Base-by-base conservation (phyloP, 805 yeast genomes). In the Brettanomyces sp. region DNA sequence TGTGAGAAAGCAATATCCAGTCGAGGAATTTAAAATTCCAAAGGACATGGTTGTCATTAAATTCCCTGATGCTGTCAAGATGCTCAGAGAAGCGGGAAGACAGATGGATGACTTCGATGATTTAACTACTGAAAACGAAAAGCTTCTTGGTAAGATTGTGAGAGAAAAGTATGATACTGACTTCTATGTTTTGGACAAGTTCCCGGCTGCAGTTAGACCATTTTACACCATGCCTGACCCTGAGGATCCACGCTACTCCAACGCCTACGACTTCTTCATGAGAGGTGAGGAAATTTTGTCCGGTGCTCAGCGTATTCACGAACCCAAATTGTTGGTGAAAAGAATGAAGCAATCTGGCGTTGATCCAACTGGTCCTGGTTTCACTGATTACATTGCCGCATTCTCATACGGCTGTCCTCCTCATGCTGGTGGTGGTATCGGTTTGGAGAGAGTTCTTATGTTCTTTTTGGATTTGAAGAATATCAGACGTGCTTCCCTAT, bases 261-360 rank as follows among this genome's bases (percentile, higher is more conserved):
- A 93, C 79, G 91, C 98, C 21, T 93, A 91, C 65, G 99, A 93
- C 72, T 93, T 93, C 82, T 93, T 93, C 78, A 93, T 93, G 99
- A 85, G 99, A 74, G 99, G 99, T 64, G 99, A 93, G 73, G 99
- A 93, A 72, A 93, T 93, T 59, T 72, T 93, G 56, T 88, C 96
- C n/a, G 99, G 99, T 60, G 99, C 99, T 48, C 99, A 93, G 74
- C 96, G 99, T 79, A 79, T 93, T 57, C 99, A 93, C 65, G 98
- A 93, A 66, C 81, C 95, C 43, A 87, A 73, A 51, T 73, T 93
- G 58, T 78, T 93, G 59, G 74, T 70, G 57, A 77, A 85, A 69
- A 81, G 98, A 72, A 80, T 93, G 85, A 72, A 66, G 42, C 84
- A 74, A 36, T 95, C 85, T 60, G 98, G 78, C 25, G 80, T 93